Evolutionary conservation across 139 green algal species (phyloP), one percentile per base, ranked within the genome.

Genomic region (Zygnema cylindricum): DNA sequence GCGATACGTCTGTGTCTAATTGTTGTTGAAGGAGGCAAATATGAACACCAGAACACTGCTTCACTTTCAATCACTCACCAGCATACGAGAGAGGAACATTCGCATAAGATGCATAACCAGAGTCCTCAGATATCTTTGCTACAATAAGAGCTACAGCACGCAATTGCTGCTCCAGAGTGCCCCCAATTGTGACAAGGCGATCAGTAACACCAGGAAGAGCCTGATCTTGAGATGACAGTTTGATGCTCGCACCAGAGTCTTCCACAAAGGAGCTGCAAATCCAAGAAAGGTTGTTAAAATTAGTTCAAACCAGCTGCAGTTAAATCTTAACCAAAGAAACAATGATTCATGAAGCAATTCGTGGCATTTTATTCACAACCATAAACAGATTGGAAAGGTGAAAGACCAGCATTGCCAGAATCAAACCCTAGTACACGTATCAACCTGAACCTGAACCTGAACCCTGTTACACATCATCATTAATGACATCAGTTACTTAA

Each of bases 101-200:
- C 16, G 73, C 84, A 69, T 88, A 91, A 41, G 86, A 77, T 39
- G 54, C 16, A 82, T 96, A 97, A 76, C 94, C 93, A 22, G 94
- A 93, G 77, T 96, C 95, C 81, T 96, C 94, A 0, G 87, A 92
- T 32, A 97, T 89, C 77, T 95, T 96, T 69, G 92, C 94, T 30
- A 97, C 41, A 36, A 98, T 90, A 2, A 97, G 92, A 36, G 94
- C 94, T 35, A 96, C 93, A 1, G 95, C 95, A 1, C 95, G 91
- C 92, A 97, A 88, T 39, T 96, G 88, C 87, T 95, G 91, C 54
- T 95, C 92, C 38, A 95, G 82, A 73, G 36, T 77, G 30, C 95
- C 95, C 22, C 91, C 93, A n/a, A 98, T 93, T 49, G 92, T 95
- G 69, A 98, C 89, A 40, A 97, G 90, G 11, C 95, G 88, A 78